Evolutionary conservation across 1,284 basidiomycete species (phyloP).

Genomic region (Ceratobasidium theobromae): DNA sequence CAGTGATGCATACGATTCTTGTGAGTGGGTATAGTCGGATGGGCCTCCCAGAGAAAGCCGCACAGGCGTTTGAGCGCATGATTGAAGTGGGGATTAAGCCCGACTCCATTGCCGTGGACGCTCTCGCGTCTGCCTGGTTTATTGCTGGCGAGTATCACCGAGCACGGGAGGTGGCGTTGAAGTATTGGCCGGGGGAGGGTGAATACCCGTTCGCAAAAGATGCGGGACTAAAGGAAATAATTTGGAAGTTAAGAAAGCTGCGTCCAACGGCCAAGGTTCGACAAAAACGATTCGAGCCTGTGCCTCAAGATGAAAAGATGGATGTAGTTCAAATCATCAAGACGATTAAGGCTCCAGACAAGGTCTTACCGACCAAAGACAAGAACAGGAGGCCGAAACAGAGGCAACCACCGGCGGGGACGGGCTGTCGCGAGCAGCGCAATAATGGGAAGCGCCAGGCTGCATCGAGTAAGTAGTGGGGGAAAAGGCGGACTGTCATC

Average conservation of each 20-base stretch:
- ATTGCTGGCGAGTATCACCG: conserved; percentile 2
- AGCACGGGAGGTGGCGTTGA: conserved; percentile 4
- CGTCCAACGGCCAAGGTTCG: conserved; percentile 15
- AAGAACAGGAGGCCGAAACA: neutral
- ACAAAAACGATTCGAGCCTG: neutral
- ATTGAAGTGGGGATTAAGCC: conserved; percentile 22
- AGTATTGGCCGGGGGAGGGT: conserved; percentile 13
- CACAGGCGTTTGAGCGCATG: conserved; percentile 27
- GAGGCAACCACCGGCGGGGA: too few relatives aligned
- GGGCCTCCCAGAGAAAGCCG: conserved; percentile 21
- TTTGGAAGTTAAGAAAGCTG: conserved; percentile 10
- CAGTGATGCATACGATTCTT: conserved; percentile 30
- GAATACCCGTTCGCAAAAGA: neutral
- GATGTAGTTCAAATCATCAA: conserved; percentile 11
- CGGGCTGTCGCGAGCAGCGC: too few relatives aligned
- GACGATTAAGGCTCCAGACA: conserved; percentile 22
- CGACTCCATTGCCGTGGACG: conserved; percentile 30
- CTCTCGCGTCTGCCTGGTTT: conserved; percentile 31
- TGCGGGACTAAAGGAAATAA: conserved; percentile 2
- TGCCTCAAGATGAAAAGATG: neutral
- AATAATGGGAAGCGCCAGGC: too few relatives aligned
- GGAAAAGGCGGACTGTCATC: neutral
- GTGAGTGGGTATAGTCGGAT: conserved; percentile 32
- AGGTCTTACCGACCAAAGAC: neutral
- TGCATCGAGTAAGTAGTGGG: neutral